Evolutionary conservation across 441 rosid species (phyloP), one percentile per base, ranked within the genome.

Genomic region (Hura crepitans): DNA sequence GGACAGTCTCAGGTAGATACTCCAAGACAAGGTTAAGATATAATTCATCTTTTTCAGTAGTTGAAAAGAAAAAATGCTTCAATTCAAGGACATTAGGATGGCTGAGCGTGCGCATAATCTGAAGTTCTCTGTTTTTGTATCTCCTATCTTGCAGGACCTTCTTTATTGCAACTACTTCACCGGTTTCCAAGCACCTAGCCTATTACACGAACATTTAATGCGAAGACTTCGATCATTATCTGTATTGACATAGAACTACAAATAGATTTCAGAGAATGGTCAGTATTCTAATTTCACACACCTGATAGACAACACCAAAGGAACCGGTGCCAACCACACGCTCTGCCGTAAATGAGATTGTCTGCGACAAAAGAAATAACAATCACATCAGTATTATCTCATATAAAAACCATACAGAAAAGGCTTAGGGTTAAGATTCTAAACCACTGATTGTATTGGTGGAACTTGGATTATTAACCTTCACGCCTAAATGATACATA

Each of bases 271-370:
- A 42, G 17, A 6, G 25, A 9, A 5, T 17, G 25, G 46, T 7
- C 49, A 58, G 58, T 54, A 70, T 28, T 75, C 61, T 68, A 46
- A 62, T 81, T 77, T 63, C 77, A 78, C 54, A 31, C 67, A 92
- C 97, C 94, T 92, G 94, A 82, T 86, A 92, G 76, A 89, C 97
- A 71, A 92, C 94, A 59, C 97, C 94, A 69, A 89, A 92, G 23
- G 96, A 92, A 69, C 97, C 96, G 8, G 89, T 85, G 13, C 97
- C 97, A 73, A 92, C 82, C 45, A 87, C 92, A 69, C 89, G 95
- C 80, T 90, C 96, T 57, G 95, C 96, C 96, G 80, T 88, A 75
- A 85, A 94, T 3, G 98, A 91, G 75, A 92, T 76, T 66, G 87
- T 85, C 97, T 93, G 82, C 27, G 62, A 65, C 30, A 37, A 75